A percentile compares a stretch with the other conserved stretches of the same genome.
phyloP scores from a whole-genome alignment of 257 asterid species.

The Gentiana dahurica region DNA sequence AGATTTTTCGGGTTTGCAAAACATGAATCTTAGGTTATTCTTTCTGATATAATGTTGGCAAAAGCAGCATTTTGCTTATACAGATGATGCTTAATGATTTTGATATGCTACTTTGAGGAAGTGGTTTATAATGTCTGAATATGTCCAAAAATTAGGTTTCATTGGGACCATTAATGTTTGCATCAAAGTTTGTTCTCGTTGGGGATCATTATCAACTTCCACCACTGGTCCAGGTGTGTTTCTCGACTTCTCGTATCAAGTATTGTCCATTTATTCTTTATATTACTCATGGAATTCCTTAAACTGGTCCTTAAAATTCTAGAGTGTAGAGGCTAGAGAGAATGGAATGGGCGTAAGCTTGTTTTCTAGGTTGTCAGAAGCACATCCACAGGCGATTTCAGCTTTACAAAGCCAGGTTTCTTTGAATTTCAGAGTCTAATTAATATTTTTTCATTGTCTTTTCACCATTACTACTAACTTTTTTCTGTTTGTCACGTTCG shows the following conservation, averaged over 20 bases:
- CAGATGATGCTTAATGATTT: no score
- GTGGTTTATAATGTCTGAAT: not conserved
- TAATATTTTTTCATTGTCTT: constrained; percentile 3
- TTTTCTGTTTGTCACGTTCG: constrained; percentile 14
- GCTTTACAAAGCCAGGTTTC: constrained; percentile 82
- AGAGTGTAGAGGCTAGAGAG: constrained; percentile 97
- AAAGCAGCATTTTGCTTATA: no score
- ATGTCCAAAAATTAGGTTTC: constrained; percentile 47
- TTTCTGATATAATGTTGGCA: no score
- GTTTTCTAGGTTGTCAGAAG: constrained; percentile 93
- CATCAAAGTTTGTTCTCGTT: constrained; percentile 90
- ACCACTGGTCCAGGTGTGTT: constrained; percentile 86
- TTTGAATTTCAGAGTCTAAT: constrained; percentile 8
- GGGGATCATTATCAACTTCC: constrained; percentile 99
- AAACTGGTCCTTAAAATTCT: constrained; percentile 17
- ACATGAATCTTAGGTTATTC: no score
- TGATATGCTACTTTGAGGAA: not conserved
- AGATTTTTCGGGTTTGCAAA: no score
- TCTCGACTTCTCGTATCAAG: constrained; percentile 1
- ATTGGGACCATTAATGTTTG: constrained; percentile 80
- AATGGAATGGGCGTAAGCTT: constrained; percentile 85
- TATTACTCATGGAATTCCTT: constrained; percentile 12
- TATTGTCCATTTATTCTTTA: constrained; percentile 16
- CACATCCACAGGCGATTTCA: constrained; percentile 96
- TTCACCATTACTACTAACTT: constrained; percentile 9